Base-by-base conservation (phyloP, 305 asterid species). In the Ajuga reptans region DNA sequence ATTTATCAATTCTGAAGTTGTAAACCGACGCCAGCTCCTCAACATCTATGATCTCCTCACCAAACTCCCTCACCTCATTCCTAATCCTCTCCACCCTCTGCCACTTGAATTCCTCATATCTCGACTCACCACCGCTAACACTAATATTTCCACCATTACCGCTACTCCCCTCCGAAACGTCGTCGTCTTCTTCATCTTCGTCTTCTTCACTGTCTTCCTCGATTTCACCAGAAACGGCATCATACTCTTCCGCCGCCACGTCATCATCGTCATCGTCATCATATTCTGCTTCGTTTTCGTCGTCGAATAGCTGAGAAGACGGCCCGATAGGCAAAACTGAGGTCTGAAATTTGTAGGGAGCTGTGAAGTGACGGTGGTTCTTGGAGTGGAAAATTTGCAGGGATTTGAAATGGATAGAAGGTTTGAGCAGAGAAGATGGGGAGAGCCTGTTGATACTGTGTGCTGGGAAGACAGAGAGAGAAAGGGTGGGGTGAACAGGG, bases 51-150 rank as follows among this genome's bases (percentile, higher is more conserved):
- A 94, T 91, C 45, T 73, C 90, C 65, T 86, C 95, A 14, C 99
- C 99, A 45, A 85, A 91, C 86, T 91, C 99, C 45, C 86, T 84
- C 72, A 91, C 96, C 42, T 91, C 99, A 36, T 80, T 87, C 54
- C 85, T 71, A 68, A 94, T 80, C 77, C 97, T 91, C 88, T 86
- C 90, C 24, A 91, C 94, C 69, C 97, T 86, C 89, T 89, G 96
- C 92, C 93, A 91, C 83, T 81, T 94, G 66, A 86, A 78, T 76
- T 86, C 96, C 83, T 91, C 96, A 34, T 80, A 81, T 67, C 79
- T 84, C 68, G 85, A 58, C 52, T 75, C 82, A 27, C 50, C 27
- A 33, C 64, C 80, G 46, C 55, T 15, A 51, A 14, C 66, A 52
- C 31, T 62, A 5, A 54, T 12, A 2, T 43, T 52, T 1, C 11